Base-by-base conservation (phyloP, 352 stramenopile species). In the Globisporangium lucens region DNA sequence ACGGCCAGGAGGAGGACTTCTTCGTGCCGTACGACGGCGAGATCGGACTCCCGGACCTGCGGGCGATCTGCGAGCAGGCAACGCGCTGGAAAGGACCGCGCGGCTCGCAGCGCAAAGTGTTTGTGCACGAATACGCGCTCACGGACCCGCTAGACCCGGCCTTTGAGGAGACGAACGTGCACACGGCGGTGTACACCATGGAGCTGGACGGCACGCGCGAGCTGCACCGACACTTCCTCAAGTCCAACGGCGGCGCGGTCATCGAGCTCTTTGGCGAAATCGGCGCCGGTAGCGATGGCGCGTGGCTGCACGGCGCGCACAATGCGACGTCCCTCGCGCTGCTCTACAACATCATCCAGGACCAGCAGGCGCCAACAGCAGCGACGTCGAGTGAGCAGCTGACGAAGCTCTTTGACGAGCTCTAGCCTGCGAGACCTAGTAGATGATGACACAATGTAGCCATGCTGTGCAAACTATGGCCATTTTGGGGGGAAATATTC, bases 1-100 rank as follows among this genome's bases (percentile, higher is more conserved):
- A 95, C 66, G 85, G 73, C 9, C 76, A 83, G 9, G 83, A 95
- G 53, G 68, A 77, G 55, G 61, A 79, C 1, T 93, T 97, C 53
- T 97, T 97, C 65, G 70, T 97, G 15, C 91, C 91, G n/a, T 81
- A 97, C 51, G 90, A 98, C 71, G 82, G 87, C 56, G 91, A 98
- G 55, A 66, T 98, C 20, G 92, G 83, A 3, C 60, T 85, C 2
- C 69, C 84, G 15, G 90, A 97, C 67, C 69, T 98, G 15, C 63
- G 80, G 27, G 67, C 76, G n/a, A 78, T 96, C 9, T 91, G 82
- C 67, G 75, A 76, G 17, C 67, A 82, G 20, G 87, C 89, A 0
- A 68, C 60, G n/a, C 79, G 78, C 1, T 97, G 83, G 81, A 84
- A 84, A 69, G 83, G 79, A 0, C 76, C 81, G 4, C 69, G 69